These are phyloP conservation scores for Crucibulum laeve DNA, from an alignment of 768 basidiomycete species.

Conservation along the genomic window DNA sequence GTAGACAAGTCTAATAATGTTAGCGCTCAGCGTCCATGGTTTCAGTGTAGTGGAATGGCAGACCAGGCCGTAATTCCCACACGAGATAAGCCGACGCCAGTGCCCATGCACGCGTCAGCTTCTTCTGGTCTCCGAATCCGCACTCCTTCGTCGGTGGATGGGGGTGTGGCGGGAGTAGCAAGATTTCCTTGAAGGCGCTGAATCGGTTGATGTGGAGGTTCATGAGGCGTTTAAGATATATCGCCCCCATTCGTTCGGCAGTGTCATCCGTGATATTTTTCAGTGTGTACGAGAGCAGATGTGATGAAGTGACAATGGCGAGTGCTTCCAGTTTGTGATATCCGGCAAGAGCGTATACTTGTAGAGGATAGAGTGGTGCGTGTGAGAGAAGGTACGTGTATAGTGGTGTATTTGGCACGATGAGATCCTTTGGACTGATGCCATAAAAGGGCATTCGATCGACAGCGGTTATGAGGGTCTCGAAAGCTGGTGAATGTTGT, in stretches of 20 bases:
- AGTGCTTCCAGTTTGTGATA: conserved; percentile 29
- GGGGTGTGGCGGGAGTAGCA: conserved; percentile 15
- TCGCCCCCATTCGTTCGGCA: conserved; percentile 32
- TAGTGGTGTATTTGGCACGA: conserved; percentile 22
- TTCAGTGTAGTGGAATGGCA: neutral
- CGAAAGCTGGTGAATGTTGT: conserved; percentile 47
- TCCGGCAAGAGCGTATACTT: conserved; percentile 36
- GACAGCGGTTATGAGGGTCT: conserved; percentile 41
- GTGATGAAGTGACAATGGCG: conserved; percentile 31
- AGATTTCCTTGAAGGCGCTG: conserved; percentile 25
- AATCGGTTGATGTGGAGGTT: conserved; percentile 31
- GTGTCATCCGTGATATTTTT: conserved; percentile 29
- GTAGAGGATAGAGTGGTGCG: conserved; percentile 30
- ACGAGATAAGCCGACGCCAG: conserved; percentile 19
- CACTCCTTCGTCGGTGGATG: conserved; percentile 19
- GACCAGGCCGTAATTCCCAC: conserved; percentile 23
- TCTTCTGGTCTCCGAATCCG: conserved; percentile 17
- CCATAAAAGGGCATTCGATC: conserved; percentile 24
- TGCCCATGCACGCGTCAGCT: conserved; percentile 23
- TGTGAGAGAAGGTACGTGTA: conserved; percentile 26
- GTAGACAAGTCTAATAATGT: conserved; percentile 43
- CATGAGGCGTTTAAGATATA: conserved; percentile 37
- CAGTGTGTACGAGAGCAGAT: conserved; percentile 30
- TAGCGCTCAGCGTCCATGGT: neutral
- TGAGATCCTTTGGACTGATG: conserved; percentile 15